Percentiles rank a stretch among this genome's conserved stretches.
phyloP scores from a whole-genome alignment of 257 asterid genomes.

The Osmanthus fragrans region DNA sequence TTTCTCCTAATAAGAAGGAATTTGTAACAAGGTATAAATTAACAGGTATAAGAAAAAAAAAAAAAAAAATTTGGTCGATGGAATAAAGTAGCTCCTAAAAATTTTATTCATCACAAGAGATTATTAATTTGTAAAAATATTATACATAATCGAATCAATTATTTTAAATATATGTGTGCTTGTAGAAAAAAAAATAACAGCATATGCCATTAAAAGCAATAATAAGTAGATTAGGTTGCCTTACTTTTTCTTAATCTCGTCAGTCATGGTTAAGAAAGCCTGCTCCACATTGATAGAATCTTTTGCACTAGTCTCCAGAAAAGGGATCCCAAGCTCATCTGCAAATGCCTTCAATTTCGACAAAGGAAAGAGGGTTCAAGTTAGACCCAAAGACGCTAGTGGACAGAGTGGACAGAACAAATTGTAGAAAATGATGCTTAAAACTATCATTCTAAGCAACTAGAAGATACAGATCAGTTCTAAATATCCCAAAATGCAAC shows the following conservation, averaged over 20 bases:
- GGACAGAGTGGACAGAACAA: neutral
- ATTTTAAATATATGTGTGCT: neutral
- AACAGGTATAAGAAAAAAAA: too few species aligned
- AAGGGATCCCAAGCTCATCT: slow-evolving; percentile 94
- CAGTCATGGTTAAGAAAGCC: slow-evolving; percentile 98
- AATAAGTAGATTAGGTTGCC: slow-evolving; percentile 10
- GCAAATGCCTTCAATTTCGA: slow-evolving; percentile 74
- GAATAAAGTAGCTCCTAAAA: neutral
- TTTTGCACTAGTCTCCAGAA: slow-evolving; percentile 98
- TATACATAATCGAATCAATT: neutral
- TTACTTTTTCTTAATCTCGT: slow-evolving; percentile 94
- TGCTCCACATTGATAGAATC: slow-evolving; percentile 94
- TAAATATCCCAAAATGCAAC: too few species aligned
- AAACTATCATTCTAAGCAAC: neutral
- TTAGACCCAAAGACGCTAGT: neutral
- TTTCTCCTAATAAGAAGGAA: neutral
- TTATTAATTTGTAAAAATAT: neutral
- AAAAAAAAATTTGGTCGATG: too few species aligned
- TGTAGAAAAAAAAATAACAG: neutral
- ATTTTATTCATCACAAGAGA: neutral
- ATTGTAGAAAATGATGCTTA: neutral
- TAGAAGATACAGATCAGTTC: neutral
- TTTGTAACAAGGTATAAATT: neutral
- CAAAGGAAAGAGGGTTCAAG: neutral
- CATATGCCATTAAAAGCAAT: slow-evolving; percentile 2